phyloP scores from a whole-genome alignment of 2,329 filamentous ascomycete species.

The Spiromastix sp. region DNA sequence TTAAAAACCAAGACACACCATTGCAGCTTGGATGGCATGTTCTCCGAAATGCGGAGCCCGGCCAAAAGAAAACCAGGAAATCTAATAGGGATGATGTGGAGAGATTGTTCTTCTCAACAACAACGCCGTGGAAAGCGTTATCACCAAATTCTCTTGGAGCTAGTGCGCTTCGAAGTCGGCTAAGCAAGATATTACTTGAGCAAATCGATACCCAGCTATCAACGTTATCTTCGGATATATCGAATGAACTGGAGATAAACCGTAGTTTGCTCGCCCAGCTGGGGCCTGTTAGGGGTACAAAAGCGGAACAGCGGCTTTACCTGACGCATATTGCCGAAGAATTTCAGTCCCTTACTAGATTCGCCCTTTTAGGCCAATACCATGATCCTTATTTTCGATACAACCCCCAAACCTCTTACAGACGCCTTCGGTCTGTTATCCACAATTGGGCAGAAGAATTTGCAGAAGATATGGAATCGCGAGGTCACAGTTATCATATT shows the following conservation, averaged over 20 bases:
- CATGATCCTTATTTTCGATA: slow-evolving; percentile 16
- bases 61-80: slow-evolving; percentile 20
- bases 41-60: slow-evolving; percentile 34
- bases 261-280: slow-evolving; percentile 17
- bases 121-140: slow-evolving; percentile 18
- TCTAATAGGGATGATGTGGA: slow-evolving; percentile 23
- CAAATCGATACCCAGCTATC: slow-evolving; percentile 27
- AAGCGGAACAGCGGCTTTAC: slow-evolving; percentile 11
- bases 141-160: slow-evolving; percentile 20
- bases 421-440: slow-evolving; percentile 14
- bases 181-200: slow-evolving; percentile 23
- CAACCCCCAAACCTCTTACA: slow-evolving; percentile 7
- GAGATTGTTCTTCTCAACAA: slow-evolving; percentile 22
- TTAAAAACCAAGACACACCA: slow-evolving; percentile 30
- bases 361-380: slow-evolving; percentile 17
- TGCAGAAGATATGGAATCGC: slow-evolving; percentile 13
- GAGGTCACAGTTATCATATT: slow-evolving; percentile 15
- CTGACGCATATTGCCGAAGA: slow-evolving; percentile 14
- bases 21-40: slow-evolving; percentile 42
- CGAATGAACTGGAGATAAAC: slow-evolving; percentile 25
- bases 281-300: slow-evolving; percentile 15
- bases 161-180: slow-evolving; percentile 18
- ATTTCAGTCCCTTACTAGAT: slow-evolving; percentile 14
- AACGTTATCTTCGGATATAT: slow-evolving; percentile 26
- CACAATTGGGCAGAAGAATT: slow-evolving; percentile 16